Evolutionary conservation across 2,329 filamentous ascomycete genomes (phyloP), one percentile per base, ranked within the genome.

Genomic region (Aspergillus persii): DNA sequence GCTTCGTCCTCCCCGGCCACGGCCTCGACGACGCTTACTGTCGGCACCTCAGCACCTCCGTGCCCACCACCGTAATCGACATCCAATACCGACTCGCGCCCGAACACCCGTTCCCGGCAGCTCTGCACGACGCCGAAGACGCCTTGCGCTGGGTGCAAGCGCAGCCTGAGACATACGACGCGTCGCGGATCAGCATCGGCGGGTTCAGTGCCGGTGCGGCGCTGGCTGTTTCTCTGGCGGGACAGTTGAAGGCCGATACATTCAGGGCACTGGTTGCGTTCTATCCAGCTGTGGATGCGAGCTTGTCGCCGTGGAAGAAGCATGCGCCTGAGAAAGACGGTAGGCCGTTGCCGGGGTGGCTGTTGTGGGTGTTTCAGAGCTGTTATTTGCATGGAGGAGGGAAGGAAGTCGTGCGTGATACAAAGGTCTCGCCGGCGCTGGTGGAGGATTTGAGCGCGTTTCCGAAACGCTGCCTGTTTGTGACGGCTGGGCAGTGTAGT

Each of bases 201-300:
- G 78, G 78, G 8, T 80, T 79, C 63, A 77, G 74, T 48, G 73
- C 78, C 0, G 78, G 78, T 2, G 77, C 54, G 0, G 78, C 73
- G 48, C 67, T 80, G 33, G 54, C 62, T 2, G 49, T 72, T 53
- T 46, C 52, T 3, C 9, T 57, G 26, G 57, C 56, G n/a, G 54
- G 54, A 12, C 23, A 39, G 5, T 58, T 48, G 15, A 60, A 58
- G 2, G 55, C 27, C n/a, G 61, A 54, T 41, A 67, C 61, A 12
- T 73, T 74, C 58, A 36, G 48, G 27, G 56, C 56, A 3, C 53
- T 76, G 7, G 60, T 76, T 2, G 69, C 69, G 1, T 71, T 78
- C 55, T 74, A 73, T 29, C 68, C 70, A 1, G 60, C 64, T 3
- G 60, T 64, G 4, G 66, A 73, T 55, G 62, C 68, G 48, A 49